phyloP scores from a whole-genome alignment of 805 yeast genomes.

The Zygotorulaspora danielsina region DNA sequence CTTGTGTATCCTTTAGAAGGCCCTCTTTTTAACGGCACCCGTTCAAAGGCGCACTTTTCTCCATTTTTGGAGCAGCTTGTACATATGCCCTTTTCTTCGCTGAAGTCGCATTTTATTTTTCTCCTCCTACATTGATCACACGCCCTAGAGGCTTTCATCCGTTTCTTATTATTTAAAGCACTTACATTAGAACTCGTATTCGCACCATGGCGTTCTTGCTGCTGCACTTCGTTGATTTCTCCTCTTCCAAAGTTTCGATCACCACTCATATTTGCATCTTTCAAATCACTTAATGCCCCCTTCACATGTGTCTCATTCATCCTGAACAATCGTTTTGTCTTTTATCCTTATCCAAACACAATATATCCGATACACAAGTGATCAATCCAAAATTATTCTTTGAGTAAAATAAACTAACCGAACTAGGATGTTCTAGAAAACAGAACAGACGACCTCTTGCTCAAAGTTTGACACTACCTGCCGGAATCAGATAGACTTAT shows the following conservation, averaged over 20 bases:
- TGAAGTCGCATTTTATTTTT: slow-evolving; percentile 68
- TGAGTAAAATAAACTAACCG: too few species aligned
- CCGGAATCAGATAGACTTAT: too few species aligned
- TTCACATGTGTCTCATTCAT: neutral
- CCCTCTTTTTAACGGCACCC: slow-evolving; percentile 73
- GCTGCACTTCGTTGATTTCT: neutral
- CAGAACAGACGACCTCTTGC: too few species aligned
- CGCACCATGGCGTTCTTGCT: neutral
- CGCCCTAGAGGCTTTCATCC: slow-evolving; percentile 74
- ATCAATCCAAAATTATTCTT: too few species aligned
- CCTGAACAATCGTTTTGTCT: too few species aligned
- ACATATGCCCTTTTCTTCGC: slow-evolving; percentile 51
- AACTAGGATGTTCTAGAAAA: too few species aligned
- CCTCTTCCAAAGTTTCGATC: neutral
- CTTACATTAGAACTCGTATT: slow-evolving; percentile 5
- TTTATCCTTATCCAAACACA: too few species aligned
- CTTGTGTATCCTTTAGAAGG: slow-evolving; percentile 70
- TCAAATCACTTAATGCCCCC: neutral
- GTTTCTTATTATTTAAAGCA: slow-evolving; percentile 40
- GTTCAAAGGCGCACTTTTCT: slow-evolving; percentile 61
- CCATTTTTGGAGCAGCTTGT: slow-evolving; percentile 57
- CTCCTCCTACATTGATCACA: slow-evolving; percentile 77
- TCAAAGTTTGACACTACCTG: too few species aligned
- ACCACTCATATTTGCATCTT: neutral
- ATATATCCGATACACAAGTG: too few species aligned